Percentiles rank a stretch among this genome's conserved stretches.
These are phyloP conservation scores for Pelagophyceae sp. DNA, from an alignment of 352 stramenopile species.

Conservation along the genomic window DNA sequence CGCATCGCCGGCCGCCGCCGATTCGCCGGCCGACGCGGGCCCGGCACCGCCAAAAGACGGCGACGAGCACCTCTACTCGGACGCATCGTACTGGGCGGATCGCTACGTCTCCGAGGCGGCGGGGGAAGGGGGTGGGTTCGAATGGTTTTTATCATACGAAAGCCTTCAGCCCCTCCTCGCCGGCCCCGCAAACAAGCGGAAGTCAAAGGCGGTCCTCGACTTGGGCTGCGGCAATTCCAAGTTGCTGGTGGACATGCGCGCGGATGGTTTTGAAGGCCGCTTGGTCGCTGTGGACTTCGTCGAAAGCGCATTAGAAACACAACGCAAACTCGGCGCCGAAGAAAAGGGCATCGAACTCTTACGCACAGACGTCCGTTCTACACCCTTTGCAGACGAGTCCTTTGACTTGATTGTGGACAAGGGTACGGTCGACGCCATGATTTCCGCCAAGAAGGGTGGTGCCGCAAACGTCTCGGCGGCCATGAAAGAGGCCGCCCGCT, in stretches of 20 bases:
- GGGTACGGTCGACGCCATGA: slow-evolving; percentile 14
- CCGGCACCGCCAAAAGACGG: neutral
- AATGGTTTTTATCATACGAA: neutral
- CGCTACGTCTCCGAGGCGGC: neutral
- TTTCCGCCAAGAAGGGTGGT: slow-evolving; percentile 1
- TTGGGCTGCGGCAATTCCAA: neutral
- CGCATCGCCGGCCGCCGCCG: too few species aligned
- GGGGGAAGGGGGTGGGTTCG: neutral
- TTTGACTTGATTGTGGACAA: slow-evolving; percentile 14
- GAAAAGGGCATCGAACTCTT: neutral
- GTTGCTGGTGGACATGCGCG: neutral
- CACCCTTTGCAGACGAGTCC: neutral
- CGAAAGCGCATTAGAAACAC: neutral
- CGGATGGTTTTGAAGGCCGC: neutral
- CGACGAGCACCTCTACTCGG: neutral
- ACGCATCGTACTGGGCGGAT: neutral
- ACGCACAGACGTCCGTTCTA: too few species aligned
- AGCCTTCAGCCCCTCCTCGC: neutral
- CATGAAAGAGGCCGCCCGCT: neutral
- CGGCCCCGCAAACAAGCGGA: neutral
- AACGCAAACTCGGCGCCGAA: neutral
- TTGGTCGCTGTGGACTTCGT: slow-evolving; percentile 4
- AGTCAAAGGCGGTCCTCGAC: neutral
- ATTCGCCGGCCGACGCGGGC: too few species aligned
- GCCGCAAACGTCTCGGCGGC: neutral